These are phyloP conservation scores for Zopfia rhizophila DNA, from an alignment of 2,329 filamentous ascomycete species.

Conservation along the genomic window DNA sequence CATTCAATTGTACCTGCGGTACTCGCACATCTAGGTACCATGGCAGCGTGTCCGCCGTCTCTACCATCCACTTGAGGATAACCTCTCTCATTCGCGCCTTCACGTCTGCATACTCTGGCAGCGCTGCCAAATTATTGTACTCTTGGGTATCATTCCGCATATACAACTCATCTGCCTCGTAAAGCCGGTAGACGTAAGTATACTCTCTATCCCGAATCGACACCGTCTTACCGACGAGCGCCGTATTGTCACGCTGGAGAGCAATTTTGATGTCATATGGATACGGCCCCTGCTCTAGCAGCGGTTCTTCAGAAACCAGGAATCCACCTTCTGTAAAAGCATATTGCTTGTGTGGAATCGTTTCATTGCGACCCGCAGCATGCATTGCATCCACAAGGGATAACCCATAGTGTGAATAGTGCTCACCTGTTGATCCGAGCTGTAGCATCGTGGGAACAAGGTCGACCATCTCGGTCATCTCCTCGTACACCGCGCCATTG, in stretches of 20 bases:
- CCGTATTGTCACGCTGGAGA: conserved; percentile 59
- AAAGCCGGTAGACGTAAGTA: conserved; percentile 59
- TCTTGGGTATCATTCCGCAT: conserved; percentile 53
- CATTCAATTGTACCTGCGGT: too few species aligned
- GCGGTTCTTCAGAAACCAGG: conserved; percentile 56
- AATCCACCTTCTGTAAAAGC: conserved; percentile 60
- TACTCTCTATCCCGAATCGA: conserved; percentile 50
- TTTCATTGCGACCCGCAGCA: conserved; percentile 5
- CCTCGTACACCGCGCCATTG: conserved; percentile 41
- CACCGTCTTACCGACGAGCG: conserved; percentile 57
- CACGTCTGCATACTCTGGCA: conserved; percentile 31
- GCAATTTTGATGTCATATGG: conserved; percentile 60
- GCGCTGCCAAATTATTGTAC: conserved; percentile 52
- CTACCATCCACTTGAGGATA: conserved; percentile 54
- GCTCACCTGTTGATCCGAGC: conserved; percentile 50
- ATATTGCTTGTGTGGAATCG: conserved; percentile 49
- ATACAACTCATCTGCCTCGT: conserved; percentile 59
- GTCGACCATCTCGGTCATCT: conserved; percentile 59
- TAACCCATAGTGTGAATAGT: conserved; percentile 55
- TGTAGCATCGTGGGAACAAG: conserved; percentile 58
- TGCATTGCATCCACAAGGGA: conserved; percentile 47
- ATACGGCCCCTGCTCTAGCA: conserved; percentile 56
- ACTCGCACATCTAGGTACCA: too few species aligned
- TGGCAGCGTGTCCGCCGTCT: too few species aligned
- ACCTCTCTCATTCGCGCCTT: conserved; percentile 40